phyloP scores from a whole-genome alignment of 2,329 filamentous ascomycete species.

The Aspergillus sp. region DNA sequence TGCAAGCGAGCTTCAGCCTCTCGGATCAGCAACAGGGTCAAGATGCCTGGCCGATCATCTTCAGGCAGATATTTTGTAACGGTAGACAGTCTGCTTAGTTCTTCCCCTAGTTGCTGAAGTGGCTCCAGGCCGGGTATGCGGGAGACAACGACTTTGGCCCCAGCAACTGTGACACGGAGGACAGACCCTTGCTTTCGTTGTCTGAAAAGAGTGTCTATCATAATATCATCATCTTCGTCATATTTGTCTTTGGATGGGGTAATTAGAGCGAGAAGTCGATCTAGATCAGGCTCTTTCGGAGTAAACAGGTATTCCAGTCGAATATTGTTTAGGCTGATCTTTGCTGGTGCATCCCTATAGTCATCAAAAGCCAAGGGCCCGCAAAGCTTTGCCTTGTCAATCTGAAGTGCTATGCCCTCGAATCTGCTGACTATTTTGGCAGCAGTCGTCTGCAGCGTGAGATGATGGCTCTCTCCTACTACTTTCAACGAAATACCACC shows the following conservation, averaged over 20 bases:
- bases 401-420: slow-evolving; percentile 71
- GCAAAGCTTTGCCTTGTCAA: slow-evolving; percentile 74
- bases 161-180: slow-evolving; percentile 70
- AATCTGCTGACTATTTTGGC: slow-evolving; percentile 79
- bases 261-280: slow-evolving; percentile 80
- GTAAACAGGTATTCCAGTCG: slow-evolving; percentile 72
- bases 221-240: slow-evolving; percentile 86
- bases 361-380: slow-evolving; percentile 68
- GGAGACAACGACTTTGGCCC: slow-evolving; percentile 65
- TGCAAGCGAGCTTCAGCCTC: slow-evolving; percentile 66
- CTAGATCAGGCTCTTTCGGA: slow-evolving; percentile 80
- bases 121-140: slow-evolving; percentile 68
- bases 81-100: slow-evolving; percentile 79
- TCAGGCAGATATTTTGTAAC: slow-evolving; percentile 95
- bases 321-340: slow-evolving; percentile 67
- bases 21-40: slow-evolving; percentile 72
- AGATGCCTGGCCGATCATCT: slow-evolving; percentile 86
- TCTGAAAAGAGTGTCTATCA: slow-evolving; percentile 86
- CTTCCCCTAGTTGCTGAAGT: slow-evolving; percentile 73
- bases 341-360: slow-evolving; percentile 58
- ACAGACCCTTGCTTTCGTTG: slow-evolving; percentile 87
- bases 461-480: slow-evolving; percentile 75
- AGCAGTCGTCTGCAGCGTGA: slow-evolving; percentile 76
- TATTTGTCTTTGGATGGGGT: slow-evolving; percentile 92
- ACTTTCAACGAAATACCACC: slow-evolving; percentile 77